Evolutionary conservation across 2,329 filamentous ascomycete genomes (phyloP).

Genomic region (Akanthomyces dipterigenus): DNA sequence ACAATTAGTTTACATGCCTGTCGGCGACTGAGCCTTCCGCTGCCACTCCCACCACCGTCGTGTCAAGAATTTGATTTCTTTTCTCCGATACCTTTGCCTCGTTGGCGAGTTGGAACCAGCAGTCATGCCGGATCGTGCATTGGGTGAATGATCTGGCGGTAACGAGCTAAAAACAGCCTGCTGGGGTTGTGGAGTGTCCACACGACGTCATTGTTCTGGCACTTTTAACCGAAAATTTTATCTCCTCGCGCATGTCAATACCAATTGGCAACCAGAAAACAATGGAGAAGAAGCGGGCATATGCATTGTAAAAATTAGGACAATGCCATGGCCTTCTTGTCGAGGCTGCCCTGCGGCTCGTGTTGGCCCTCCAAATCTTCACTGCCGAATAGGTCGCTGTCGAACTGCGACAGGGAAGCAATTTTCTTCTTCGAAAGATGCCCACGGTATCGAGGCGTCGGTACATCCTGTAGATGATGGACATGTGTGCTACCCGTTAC

Average conservation of each 20-base stretch:
- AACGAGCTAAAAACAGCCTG: background rate
- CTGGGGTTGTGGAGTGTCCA: background rate
- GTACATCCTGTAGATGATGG: background rate
- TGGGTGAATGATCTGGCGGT: conserved; percentile 6
- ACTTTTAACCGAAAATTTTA: conserved; percentile 2
- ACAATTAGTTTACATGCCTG: conserved; percentile 7
- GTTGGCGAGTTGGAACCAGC: background rate
- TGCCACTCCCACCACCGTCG: background rate
- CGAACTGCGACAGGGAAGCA: background rate
- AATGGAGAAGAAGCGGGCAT: background rate
- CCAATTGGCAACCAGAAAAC: background rate
- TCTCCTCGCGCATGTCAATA: background rate
- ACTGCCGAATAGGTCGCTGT: background rate
- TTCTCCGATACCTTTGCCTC: background rate
- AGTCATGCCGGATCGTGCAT: background rate
- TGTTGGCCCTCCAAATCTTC: background rate
- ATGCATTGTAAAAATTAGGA: background rate
- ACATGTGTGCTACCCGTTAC: background rate
- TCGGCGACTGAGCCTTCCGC: background rate
- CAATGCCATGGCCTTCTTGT: background rate
- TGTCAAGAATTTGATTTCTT: background rate
- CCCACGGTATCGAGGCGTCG: too few relatives aligned
- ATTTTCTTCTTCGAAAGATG: background rate
- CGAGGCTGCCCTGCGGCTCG: background rate
- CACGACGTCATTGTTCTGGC: conserved; percentile 10